These are phyloP conservation scores for Comarum palustre DNA, from an alignment of 306 rosid genomes.

Conservation along the genomic window DNA sequence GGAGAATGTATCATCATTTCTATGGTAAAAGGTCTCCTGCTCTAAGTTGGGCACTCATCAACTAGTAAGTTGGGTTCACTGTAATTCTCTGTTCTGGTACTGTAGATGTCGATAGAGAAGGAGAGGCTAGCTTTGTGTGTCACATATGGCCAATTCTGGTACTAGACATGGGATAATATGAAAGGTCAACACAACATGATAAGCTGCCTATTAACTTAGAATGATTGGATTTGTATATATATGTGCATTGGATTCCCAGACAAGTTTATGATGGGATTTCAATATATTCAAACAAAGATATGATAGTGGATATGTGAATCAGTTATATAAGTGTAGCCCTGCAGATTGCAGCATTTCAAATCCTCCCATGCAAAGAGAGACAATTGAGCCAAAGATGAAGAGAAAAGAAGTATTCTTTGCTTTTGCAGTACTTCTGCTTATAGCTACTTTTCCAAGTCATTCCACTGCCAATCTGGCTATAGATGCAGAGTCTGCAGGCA, in stretches of 20 bases:
- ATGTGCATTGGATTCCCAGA: slow-evolving; percentile 35
- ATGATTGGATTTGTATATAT: not conserved
- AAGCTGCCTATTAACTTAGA: slow-evolving; percentile 2
- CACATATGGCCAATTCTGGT: slow-evolving; percentile 6
- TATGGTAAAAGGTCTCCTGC: slow-evolving; percentile 1
- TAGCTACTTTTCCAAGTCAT: slow-evolving; percentile 13
- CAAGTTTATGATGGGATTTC: slow-evolving; percentile 13
- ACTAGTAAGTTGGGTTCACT: not conserved
- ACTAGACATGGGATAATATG: not conserved
- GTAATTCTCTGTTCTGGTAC: not conserved
- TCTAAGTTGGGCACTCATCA: not conserved
- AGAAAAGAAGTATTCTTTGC: slow-evolving; percentile 9
- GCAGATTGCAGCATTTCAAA: slow-evolving; percentile 6
- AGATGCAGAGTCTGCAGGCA: slow-evolving; percentile 23
- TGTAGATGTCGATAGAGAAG: slow-evolving; percentile 7
- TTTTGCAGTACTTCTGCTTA: slow-evolving; percentile 20
- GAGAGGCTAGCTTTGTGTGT: slow-evolving; percentile 6
- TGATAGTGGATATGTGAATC: slow-evolving; percentile 4
- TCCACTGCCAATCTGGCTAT: slow-evolving; percentile 10
- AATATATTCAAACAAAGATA: slow-evolving; percentile 22
- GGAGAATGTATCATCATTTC: slow-evolving; percentile 17
- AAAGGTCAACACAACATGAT: slow-evolving; percentile 27
- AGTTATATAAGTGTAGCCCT: slow-evolving; percentile 2
- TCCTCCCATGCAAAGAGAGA: slow-evolving; percentile 12
- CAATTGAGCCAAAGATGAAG: slow-evolving; percentile 21